Percentiles rank a stretch among this genome's conserved stretches.
Evolutionary conservation across 768 basidiomycete genomes (phyloP).

Genomic region (Mycena crocata): DNA sequence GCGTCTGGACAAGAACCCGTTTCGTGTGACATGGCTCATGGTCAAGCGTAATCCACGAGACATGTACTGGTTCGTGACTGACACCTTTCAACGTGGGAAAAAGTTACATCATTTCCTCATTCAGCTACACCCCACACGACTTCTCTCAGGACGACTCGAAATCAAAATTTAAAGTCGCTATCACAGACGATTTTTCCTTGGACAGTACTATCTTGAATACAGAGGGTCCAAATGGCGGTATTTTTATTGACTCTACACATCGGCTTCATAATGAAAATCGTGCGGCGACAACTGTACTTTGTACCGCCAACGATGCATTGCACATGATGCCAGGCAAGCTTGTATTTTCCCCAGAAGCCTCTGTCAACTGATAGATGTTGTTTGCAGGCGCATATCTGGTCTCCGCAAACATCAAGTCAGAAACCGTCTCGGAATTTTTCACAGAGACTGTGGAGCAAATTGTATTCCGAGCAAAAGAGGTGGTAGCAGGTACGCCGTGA

Average conservation of each 20-base stretch:
- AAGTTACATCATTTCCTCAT: not conserved
- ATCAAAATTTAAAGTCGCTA: slow-evolving; percentile 18
- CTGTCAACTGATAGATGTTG: no score
- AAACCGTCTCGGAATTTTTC: not conserved
- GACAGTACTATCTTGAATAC: slow-evolving; percentile 18
- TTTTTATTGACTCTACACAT: slow-evolving; percentile 21
- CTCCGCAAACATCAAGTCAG: slow-evolving; percentile 17
- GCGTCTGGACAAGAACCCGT: slow-evolving; percentile 10
- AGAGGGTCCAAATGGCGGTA: not conserved
- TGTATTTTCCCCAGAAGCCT: not conserved
- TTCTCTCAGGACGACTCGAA: slow-evolving; percentile 6
- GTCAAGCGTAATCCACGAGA: slow-evolving; percentile 11
- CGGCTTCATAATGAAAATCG: slow-evolving; percentile 23
- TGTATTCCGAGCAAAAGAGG: not conserved
- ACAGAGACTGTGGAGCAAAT: not conserved
- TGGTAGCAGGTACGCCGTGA: not conserved
- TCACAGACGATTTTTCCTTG: slow-evolving; percentile 20
- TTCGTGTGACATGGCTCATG: slow-evolving; percentile 19
- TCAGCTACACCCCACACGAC: slow-evolving; percentile 16
- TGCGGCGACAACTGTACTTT: slow-evolving; percentile 15
- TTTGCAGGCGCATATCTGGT: slow-evolving; percentile 14
- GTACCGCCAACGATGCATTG: not conserved
- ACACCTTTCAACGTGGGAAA: not conserved
- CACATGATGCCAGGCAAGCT: slow-evolving; percentile 20
- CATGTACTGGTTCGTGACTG: slow-evolving; percentile 23